Base-by-base conservation (phyloP, 1,139 yeast species). In the Hansenula sp. region DNA sequence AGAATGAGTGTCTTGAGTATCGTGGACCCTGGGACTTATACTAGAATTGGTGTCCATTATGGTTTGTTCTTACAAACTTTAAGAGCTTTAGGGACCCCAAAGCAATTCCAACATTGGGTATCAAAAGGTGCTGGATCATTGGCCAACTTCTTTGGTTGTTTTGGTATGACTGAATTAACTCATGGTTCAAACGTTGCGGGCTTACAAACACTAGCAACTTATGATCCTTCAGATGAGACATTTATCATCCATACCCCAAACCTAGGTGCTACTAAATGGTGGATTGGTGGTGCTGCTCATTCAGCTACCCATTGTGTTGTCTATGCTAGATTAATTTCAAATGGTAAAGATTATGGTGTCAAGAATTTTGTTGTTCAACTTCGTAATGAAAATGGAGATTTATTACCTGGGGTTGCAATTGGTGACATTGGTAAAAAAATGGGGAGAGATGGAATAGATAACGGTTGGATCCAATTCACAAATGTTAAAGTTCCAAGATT, bases 231-330 rank as follows among this genome's bases (percentile, higher is more conserved):
- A 22, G 71, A 73, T 16, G 90, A 86, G 55, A 77, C 79, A 50
- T 85, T 88, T 50, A 62, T 75, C 39, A 79, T 88, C 48, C 78
- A 85, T 60, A 88, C 97, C 20, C 97, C 97, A 11, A 86, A 87
- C 60, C 65, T 84, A 44, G 92, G 94, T 41, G 96, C 96, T 33
- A 87, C 96, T 41, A 88, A 88, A 64, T 89, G 96, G 96, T 88
- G 97, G 97, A 88, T 88, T 55, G 97, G 96, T 36, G 97, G 97
- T 56, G 96, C 96, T 39, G 96, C 96, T 6, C 95, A 87, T 60
- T 81, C 95, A 25, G 88, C 96, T 8, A 86, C 92, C 19, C 96
- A 88, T 64, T 70, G 88, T 29, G 76, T 83, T 28, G 81, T 77
- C 36, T 88, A 81, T 59, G 96, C 96, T 29, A 74, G 96, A 52